Evolutionary conservation across 805 yeast species (phyloP), one percentile per base, ranked within the genome.

Genomic region (Candida sanyiensis): DNA sequence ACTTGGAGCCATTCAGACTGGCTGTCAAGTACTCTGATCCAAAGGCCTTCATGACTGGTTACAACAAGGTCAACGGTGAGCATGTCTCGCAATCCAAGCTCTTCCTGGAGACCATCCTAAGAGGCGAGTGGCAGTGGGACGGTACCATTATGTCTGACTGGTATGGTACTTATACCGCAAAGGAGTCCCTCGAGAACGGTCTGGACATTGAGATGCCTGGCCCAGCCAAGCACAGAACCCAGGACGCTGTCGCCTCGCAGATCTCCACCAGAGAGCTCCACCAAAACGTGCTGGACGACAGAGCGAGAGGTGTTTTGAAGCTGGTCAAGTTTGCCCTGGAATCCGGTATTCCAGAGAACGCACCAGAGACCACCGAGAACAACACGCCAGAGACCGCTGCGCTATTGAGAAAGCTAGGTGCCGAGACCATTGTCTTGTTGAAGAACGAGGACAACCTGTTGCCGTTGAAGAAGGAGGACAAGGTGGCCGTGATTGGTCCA

Each of bases 141-240:
- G 84, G 84, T 31, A 54, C 70, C 27, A 54, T 69, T 25, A 75
- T 79, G 77, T 71, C 79, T 21, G 85, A 78, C 57, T 78, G 84
- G 84, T 71, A 51, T 51, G 85, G 84, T 19, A 65, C 69, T 8
- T 76, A 72, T 54, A 64, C 77, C 12, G 59, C 61, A 26, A 63
- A 61, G 30, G 69, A 64, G 30, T 49, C 79, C 11, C 53, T 77
- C 33, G 64, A 68, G 28, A 73, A 74, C 25, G 83, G 84, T 7
- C 59, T 79, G 39, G 80, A 77, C 51, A 60, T 79, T 48, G 85
- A 79, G 56, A 75, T 76, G 81, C 85, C 85, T 1, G 85, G 84
- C 26, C 74, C 77, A 15, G 60, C 80, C 7, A 59, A 67, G 37
- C 68, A 78, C 59, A 60, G 70, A 49, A 58, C 58, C 2, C 13